Evolutionary conservation across 2,329 filamentous ascomycete species (phyloP).

Genomic region (Aureobasidium sp.): DNA sequence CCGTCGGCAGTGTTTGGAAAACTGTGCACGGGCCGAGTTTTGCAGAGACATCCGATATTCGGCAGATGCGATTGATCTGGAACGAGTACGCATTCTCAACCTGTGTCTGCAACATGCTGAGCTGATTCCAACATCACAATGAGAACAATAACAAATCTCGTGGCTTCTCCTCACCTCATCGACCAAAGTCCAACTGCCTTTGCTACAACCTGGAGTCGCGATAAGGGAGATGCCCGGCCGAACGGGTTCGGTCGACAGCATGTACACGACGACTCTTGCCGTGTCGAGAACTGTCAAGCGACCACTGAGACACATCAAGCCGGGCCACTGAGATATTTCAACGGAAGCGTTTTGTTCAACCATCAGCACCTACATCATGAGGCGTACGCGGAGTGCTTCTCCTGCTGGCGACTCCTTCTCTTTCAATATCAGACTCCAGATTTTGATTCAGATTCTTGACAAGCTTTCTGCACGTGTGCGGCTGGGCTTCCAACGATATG

Average conservation of each 20-base stretch:
- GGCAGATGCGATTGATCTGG: background rate
- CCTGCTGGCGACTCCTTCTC: background rate
- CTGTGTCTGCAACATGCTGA: background rate
- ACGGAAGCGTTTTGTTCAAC: background rate
- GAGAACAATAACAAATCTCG: background rate
- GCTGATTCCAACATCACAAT: background rate
- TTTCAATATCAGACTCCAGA: background rate
- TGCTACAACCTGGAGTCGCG: background rate
- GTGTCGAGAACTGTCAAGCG: background rate
- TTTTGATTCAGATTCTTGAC: background rate
- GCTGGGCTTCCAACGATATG: conserved; percentile 3
- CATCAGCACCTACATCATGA: background rate
- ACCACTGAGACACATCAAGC: background rate
- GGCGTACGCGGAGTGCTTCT: background rate
- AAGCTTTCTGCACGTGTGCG: conserved; percentile 8
- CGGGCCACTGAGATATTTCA: background rate
- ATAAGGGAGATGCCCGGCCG: background rate
- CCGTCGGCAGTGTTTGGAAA: background rate
- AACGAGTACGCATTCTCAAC: background rate
- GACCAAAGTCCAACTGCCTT: background rate
- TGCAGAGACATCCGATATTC: background rate
- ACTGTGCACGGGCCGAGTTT: background rate
- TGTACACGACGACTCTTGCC: background rate
- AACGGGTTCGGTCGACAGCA: background rate
- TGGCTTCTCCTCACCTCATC: background rate